Base-by-base conservation (phyloP, 2,329 filamentous ascomycete genomes). In the Arthrobotrys megalospora region DNA sequence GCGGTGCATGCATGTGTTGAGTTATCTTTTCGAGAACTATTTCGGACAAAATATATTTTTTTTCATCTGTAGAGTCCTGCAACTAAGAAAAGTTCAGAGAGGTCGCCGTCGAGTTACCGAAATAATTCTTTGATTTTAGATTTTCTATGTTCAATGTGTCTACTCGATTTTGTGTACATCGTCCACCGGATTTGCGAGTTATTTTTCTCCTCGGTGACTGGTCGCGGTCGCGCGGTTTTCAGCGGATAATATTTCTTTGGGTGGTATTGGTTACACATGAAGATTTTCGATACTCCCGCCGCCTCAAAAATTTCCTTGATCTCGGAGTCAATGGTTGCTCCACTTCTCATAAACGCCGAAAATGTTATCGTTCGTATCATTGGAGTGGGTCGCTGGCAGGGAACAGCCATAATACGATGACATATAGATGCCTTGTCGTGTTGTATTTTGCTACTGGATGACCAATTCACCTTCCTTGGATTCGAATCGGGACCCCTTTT, bases 291-390 rank as follows among this genome's bases (percentile, higher is more conserved):
- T 43, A 60, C 34, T 60, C 34, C 19, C 19, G 34, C 55, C 19
- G 34, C 55, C 16, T 60, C 55, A 43, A 28, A 41, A 60, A 1
- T 43, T 60, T 60, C 34, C 55, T 60, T 24, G 14, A n/a, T 60
- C 55, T 41, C 28, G 50, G 36, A 28, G 28, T 10, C 34, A 41
- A 11, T n/a, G 28, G 10, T 5, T 24, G 12, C 68, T 65, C 58
- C 68, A 65, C 48, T 36, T 48, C 24, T 43, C 36, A 41, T 50
- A 47, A 47, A 58, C 41, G 55, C 66, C 58, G 52, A 28, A 62
- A 52, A 38, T 72, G 53, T 62, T 70, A 70, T 70, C 66, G 43
- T 43, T 62, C 38, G 24, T 70, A 72, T 64, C 58, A 48, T 45
- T 16, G 38, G 28, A 65, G 68, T 72, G 58, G 68, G 58, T 66